These are phyloP conservation scores for Suhomyces atakaporum DNA, from an alignment of 1,139 yeast species.

Conservation along the genomic window DNA sequence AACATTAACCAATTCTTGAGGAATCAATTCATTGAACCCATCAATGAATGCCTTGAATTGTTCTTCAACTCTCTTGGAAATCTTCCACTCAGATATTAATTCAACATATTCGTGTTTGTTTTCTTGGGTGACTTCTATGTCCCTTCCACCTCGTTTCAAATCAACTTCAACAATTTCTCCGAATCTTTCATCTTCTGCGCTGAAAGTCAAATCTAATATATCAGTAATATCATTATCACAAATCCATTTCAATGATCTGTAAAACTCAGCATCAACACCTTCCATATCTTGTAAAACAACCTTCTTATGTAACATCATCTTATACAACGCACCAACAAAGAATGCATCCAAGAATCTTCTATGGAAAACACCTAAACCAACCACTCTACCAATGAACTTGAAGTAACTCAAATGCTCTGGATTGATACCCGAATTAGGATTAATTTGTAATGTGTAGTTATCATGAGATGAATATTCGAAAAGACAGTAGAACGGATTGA, in stretches of 20 bases:
- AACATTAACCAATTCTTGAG: constrained; percentile 93
- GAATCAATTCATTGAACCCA: constrained; percentile 96
- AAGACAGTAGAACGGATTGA: constrained; percentile 94
- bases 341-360: constrained; percentile 96
- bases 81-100: constrained; percentile 94
- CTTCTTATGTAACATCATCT: constrained; percentile 95
- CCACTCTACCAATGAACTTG: constrained; percentile 97
- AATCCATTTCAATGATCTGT: constrained; percentile 93
- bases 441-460: constrained; percentile 94
- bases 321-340: constrained; percentile 96
- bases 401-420: constrained; percentile 98
- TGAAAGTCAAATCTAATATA: constrained; percentile 82
- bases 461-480: constrained; percentile 98
- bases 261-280: constrained; percentile 97
- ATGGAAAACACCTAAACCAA: constrained; percentile 97
- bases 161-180: constrained; percentile 93
- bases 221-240: constrained; percentile 87
- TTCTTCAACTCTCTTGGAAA: constrained; percentile 87
- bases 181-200: constrained; percentile 94
- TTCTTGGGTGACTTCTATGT: constrained; percentile 90
- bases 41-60: constrained; percentile 95
- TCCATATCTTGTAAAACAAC: constrained; percentile 97
- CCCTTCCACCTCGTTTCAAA: constrained; percentile 82
- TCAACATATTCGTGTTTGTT: constrained; percentile 96
- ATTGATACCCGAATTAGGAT: constrained; percentile 96